Percentiles rank a stretch among this genome's conserved stretches.
These are phyloP conservation scores for Thalassiosira exigua DNA, from an alignment of 352 stramenopile genomes.

Conservation along the genomic window DNA sequence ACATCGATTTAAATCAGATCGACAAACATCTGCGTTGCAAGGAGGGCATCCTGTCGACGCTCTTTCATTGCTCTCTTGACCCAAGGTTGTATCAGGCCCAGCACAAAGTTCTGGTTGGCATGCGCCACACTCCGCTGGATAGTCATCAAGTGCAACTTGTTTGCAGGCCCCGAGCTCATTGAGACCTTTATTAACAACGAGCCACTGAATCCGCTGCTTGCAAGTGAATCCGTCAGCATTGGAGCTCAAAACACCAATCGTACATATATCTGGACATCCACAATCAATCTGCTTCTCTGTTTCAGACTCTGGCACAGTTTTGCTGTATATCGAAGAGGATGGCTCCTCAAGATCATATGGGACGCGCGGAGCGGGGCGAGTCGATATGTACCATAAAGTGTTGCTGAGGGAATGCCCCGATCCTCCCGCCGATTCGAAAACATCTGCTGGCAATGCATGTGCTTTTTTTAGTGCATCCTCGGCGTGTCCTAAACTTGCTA, in stretches of 20 bases:
- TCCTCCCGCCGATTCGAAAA: slow-evolving; percentile 81
- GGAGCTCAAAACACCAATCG: slow-evolving; percentile 21
- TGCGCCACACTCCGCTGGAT: slow-evolving; percentile 51
- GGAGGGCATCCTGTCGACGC: background rate
- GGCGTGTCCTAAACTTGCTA: slow-evolving; percentile 75
- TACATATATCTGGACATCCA: slow-evolving; percentile 51
- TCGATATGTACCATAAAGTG: slow-evolving; percentile 81
- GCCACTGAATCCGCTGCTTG: slow-evolving; percentile 56
- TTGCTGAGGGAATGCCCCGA: slow-evolving; percentile 86
- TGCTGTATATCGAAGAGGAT: slow-evolving; percentile 25
- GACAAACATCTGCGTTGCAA: slow-evolving; percentile 2
- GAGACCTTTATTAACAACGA: slow-evolving; percentile 49
- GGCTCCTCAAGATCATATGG: slow-evolving; percentile 37
- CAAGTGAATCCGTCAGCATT: slow-evolving; percentile 48
- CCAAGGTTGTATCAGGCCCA: background rate
- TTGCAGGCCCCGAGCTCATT: slow-evolving; percentile 64
- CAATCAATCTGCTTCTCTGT: slow-evolving; percentile 39
- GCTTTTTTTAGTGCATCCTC: slow-evolving; percentile 70
- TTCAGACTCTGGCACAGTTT: slow-evolving; percentile 17
- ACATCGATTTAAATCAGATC: slow-evolving; percentile 8
- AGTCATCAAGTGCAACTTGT: slow-evolving; percentile 65
- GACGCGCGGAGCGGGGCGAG: slow-evolving; percentile 44
- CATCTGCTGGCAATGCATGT: slow-evolving; percentile 57
- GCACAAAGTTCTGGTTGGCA: slow-evolving; percentile 61
- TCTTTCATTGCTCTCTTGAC: background rate